A percentile compares a stretch with the other conserved stretches of the same genome.
Conservation (phyloP, 768 basidiomycete genomes). For the Calocybe cyanea region DNA sequence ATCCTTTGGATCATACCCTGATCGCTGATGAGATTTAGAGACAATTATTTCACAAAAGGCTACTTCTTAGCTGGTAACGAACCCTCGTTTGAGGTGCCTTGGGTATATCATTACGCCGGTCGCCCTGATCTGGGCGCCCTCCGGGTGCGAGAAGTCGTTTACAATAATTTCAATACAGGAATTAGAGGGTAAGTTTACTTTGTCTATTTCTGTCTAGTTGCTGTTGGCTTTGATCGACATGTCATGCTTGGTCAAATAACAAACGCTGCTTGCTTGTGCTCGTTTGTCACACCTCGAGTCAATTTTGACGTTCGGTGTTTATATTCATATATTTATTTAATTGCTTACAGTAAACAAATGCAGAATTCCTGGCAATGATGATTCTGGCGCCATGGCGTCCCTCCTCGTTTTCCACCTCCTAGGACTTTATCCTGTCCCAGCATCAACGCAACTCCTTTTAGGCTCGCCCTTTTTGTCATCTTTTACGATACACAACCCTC, state of each 20-base stretch:
- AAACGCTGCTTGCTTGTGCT: too few relatives aligned
- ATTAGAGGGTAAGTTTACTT: constrained; percentile 34
- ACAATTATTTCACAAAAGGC: constrained; percentile 41
- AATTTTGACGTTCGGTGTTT: too few relatives aligned
- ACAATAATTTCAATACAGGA: constrained; percentile 42
- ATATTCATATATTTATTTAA: too few relatives aligned
- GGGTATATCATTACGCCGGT: constrained; percentile 46
- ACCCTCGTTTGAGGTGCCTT: constrained; percentile 45
- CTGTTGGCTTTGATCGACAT: background rate
- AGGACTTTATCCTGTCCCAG: constrained; percentile 46
- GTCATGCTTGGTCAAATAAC: background rate
- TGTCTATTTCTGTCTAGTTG: background rate
- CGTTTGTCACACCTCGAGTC: too few relatives aligned
- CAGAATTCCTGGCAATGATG: constrained; percentile 50
- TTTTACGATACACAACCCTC: constrained; percentile 36
- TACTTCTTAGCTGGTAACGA: constrained; percentile 49
- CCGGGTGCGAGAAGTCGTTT: constrained; percentile 41
- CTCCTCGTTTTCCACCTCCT: constrained; percentile 47
- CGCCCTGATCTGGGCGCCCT: constrained; percentile 46
- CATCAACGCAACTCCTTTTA: constrained; percentile 44
- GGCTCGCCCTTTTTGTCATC: constrained; percentile 45
- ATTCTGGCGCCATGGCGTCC: constrained; percentile 50
- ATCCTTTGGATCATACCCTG: too few relatives aligned
- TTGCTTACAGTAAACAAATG: too few relatives aligned
- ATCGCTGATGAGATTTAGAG: constrained; percentile 19